Conservation (phyloP, 2,329 filamentous ascomycete species). For the Aspergillus felis region DNA sequence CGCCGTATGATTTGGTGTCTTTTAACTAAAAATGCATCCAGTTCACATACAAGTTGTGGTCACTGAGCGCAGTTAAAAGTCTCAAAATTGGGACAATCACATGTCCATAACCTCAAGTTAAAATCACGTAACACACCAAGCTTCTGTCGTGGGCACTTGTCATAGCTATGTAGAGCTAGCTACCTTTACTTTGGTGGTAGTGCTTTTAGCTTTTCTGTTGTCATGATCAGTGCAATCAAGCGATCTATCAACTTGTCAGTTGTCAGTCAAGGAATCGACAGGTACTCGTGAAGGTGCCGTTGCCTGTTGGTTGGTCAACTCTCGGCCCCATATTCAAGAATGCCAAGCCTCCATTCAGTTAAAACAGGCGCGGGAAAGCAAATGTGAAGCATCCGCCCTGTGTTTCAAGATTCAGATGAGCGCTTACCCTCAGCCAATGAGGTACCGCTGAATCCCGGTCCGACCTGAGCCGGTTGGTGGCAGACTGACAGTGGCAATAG, state of each 20-base stretch:
- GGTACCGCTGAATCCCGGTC: conserved; percentile 2
- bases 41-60: neutral
- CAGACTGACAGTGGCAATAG: neutral
- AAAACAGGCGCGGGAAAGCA: conserved; percentile 33
- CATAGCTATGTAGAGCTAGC: neutral
- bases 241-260: neutral
- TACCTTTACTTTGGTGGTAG: neutral
- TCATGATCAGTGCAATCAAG: neutral
- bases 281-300: neutral
- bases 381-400: conserved; percentile 31
- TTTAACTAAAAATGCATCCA: neutral
- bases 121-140: neutral
- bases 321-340: conserved; percentile 3
- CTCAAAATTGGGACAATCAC: neutral
- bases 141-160: neutral
- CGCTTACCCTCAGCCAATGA: conserved; percentile 30
- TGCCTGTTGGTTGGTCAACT: neutral
- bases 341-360: conserved; percentile 25
- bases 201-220: neutral
- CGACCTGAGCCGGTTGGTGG: conserved; percentile 3
- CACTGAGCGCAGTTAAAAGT: neutral
- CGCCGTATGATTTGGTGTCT: neutral
- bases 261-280: neutral
- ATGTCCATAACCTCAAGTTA: neutral
- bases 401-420: conserved; percentile 31